Percentiles rank a stretch among this genome's conserved stretches.
Evolutionary conservation across 129 eudicot genomes (phyloP).

Genomic region (Flaveria bidentis): DNA sequence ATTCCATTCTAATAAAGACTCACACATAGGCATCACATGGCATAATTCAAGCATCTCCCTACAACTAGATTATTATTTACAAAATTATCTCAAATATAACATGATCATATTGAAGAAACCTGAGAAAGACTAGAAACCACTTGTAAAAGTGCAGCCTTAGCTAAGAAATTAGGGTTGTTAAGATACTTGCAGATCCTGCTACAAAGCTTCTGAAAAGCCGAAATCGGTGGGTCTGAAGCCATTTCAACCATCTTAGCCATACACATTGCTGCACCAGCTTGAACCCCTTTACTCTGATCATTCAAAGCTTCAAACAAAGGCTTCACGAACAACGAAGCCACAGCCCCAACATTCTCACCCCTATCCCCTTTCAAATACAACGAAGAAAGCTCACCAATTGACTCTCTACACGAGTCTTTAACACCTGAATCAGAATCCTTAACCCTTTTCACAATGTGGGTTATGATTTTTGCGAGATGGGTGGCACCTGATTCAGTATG

Average conservation of each 20-base stretch:
- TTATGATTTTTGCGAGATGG: conserved; percentile 72
- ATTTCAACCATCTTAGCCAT: conserved; percentile 84
- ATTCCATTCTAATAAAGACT: too few species aligned
- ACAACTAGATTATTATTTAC: too few species aligned
- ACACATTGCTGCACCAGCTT: conserved; percentile 81
- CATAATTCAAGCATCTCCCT: too few species aligned
- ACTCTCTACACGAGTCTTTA: conserved; percentile 71
- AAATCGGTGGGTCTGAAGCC: conserved; percentile 64
- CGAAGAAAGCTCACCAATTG: conserved; percentile 70
- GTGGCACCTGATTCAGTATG: conserved; percentile 73
- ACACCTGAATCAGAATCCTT: conserved; percentile 86
- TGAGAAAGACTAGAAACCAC: conserved; percentile 47
- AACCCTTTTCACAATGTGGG: conserved; percentile 70
- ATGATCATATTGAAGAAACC: conserved; percentile 7
- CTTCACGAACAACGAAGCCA: conserved; percentile 75
- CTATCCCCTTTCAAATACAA: conserved; percentile 63
- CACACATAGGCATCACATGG: neutral
- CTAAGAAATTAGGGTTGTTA: conserved; percentile 44
- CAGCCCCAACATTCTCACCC: conserved; percentile 56
- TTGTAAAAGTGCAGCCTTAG: conserved; percentile 45
- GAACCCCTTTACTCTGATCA: conserved; percentile 86
- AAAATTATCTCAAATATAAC: too few species aligned
- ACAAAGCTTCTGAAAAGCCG: conserved; percentile 53
- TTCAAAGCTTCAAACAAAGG: conserved; percentile 88
- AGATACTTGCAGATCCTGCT: conserved; percentile 45